Evolutionary conservation across 1,284 basidiomycete genomes (phyloP).

Genomic region (Ceratobasidium sp.): DNA sequence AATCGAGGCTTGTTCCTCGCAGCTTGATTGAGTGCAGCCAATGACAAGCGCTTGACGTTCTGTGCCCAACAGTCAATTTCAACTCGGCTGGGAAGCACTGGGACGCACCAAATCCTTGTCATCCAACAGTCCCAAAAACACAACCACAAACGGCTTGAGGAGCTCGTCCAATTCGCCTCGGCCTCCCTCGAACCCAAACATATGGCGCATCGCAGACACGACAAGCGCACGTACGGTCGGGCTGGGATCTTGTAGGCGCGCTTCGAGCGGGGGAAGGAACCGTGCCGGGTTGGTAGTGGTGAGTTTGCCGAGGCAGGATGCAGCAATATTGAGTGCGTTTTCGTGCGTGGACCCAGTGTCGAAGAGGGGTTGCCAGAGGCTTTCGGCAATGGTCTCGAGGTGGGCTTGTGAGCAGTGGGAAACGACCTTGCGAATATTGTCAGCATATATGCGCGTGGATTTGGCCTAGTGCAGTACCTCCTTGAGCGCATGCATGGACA

Average conservation of each 20-base stretch:
- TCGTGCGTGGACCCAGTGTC: constrained; percentile 86
- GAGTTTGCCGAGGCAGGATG: constrained; percentile 95
- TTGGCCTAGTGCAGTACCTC: constrained; percentile 61
- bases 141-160: constrained; percentile 82
- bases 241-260: constrained; percentile 70
- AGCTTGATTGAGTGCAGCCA: constrained; percentile 91
- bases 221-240: constrained; percentile 85
- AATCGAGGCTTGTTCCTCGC: constrained; percentile 93
- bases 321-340: constrained; percentile 90
- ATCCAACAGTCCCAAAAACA: constrained; percentile 87
- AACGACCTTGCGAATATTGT: constrained; percentile 67
- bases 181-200: constrained; percentile 72
- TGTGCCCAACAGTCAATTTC: constrained; percentile 47
- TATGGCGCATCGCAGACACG: constrained; percentile 92
- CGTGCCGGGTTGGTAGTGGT: constrained; percentile 87
- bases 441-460: constrained; percentile 19
- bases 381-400: constrained; percentile 82
- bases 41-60: constrained; percentile 85
- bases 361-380: constrained; percentile 90
- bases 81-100: neutral
- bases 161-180: constrained; percentile 85
- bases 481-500: constrained; percentile 91
- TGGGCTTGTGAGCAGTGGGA: constrained; percentile 85
- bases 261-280: constrained; percentile 92
- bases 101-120: constrained; percentile 80